These are phyloP conservation scores for Fusarium fujikuroi DNA, from an alignment of 2,329 filamentous ascomycete genomes.

Conservation along the genomic window DNA sequence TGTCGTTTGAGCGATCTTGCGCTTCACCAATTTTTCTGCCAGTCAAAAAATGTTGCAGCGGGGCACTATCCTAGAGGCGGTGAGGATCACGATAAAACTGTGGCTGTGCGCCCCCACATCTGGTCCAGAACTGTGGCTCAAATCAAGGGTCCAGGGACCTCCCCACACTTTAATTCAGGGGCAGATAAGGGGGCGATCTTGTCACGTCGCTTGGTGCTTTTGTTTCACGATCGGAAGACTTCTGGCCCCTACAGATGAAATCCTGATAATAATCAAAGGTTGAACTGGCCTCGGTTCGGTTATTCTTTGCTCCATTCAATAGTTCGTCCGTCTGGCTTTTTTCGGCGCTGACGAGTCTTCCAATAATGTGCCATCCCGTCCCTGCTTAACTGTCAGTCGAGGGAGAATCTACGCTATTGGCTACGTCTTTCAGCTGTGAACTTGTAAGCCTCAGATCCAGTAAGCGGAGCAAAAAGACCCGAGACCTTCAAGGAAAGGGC, in stretches of 20 bases:
- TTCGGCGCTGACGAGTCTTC: slow-evolving; percentile 9
- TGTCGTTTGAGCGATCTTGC: slow-evolving; percentile 19
- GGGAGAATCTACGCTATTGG: slow-evolving; percentile 34
- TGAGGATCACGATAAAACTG: slow-evolving; percentile 14
- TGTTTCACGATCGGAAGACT: slow-evolving; percentile 33
- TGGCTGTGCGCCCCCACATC: slow-evolving; percentile 26
- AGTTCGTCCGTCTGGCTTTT: not conserved
- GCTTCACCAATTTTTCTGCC: slow-evolving; percentile 45
- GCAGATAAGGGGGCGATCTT: slow-evolving; percentile 37
- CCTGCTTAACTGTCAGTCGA: slow-evolving; percentile 23
- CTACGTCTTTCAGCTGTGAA: slow-evolving; percentile 28
- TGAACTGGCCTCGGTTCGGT: not conserved
- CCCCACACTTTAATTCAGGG: slow-evolving; percentile 39
- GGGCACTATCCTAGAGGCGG: slow-evolving; percentile 34
- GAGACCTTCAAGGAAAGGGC: not conserved
- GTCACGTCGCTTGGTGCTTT: slow-evolving; percentile 31
- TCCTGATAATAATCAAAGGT: slow-evolving; percentile 1
- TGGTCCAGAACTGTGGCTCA: slow-evolving; percentile 33
- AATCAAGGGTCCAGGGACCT: slow-evolving; percentile 36
- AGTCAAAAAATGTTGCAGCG: slow-evolving; percentile 40
- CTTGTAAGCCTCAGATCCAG: slow-evolving; percentile 25
- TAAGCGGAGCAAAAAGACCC: not conserved
- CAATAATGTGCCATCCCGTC: slow-evolving; percentile 21
- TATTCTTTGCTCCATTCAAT: slow-evolving; percentile 9
- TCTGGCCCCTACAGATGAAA: slow-evolving; percentile 17